Evolutionary conservation across 1,284 basidiomycete genomes (phyloP).

Genomic region (Xerocomus amazonicus): DNA sequence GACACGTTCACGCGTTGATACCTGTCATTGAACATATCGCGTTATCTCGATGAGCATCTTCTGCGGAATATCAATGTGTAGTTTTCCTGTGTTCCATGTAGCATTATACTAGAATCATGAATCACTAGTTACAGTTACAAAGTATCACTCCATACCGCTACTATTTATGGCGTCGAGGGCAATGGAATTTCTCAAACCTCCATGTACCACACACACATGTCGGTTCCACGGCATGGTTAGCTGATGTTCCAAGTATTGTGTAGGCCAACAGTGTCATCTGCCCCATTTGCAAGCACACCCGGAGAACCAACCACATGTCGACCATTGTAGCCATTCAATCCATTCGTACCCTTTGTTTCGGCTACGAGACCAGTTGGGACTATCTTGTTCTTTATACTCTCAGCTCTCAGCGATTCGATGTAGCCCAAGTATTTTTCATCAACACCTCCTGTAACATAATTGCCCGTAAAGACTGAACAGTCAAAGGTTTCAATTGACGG

Average conservation of each 20-base stretch:
- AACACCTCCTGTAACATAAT: constrained; percentile 97
- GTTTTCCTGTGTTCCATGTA: constrained; percentile 17
- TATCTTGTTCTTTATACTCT: constrained; percentile 67
- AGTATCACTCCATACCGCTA: constrained; percentile 1
- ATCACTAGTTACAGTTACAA: constrained; percentile 6
- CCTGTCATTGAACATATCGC: not conserved
- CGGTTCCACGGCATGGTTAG: constrained; percentile 15
- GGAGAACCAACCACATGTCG: constrained; percentile 29
- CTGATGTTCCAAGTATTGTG: constrained; percentile 62
- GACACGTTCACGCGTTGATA: constrained; percentile 5
- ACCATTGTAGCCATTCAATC: constrained; percentile 12
- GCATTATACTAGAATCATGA: constrained; percentile 8
- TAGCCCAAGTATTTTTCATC: constrained; percentile 79
- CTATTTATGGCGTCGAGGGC: constrained; percentile 2
- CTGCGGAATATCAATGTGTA: constrained; percentile 2
- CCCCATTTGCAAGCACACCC: constrained; percentile 48
- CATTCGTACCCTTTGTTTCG: constrained; percentile 38
- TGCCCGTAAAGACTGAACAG: constrained; percentile 96
- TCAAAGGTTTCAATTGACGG: constrained; percentile 80
- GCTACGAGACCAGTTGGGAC: constrained; percentile 33
- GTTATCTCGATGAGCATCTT: constrained; percentile 11
- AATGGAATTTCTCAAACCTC: not conserved
- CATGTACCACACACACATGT: constrained; percentile 3
- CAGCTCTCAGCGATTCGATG: constrained; percentile 78
- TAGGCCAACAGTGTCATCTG: constrained; percentile 73